Conservation (phyloP, 257 asterid genomes). For the Cinchona pubescens region DNA sequence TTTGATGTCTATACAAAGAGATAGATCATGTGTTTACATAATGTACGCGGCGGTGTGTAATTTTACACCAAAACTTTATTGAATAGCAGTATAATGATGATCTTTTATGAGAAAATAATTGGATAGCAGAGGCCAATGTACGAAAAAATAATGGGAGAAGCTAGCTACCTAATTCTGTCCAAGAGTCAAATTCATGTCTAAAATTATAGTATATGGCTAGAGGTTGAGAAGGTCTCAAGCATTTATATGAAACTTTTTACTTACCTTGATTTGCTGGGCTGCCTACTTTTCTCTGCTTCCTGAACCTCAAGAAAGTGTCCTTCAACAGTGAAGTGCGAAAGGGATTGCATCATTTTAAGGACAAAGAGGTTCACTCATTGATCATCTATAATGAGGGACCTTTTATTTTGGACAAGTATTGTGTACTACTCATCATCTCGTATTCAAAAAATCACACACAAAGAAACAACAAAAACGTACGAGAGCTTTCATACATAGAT, state of each 20-base stretch:
- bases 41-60: background rate
- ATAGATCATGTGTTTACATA: background rate
- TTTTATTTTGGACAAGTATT: background rate
- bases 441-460: background rate
- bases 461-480: too few relatives aligned
- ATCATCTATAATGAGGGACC: background rate
- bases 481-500: background rate
- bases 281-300: background rate
- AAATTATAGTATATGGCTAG: background rate
- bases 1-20: too few relatives aligned
- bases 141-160: background rate
- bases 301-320: background rate
- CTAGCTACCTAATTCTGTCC: too few relatives aligned
- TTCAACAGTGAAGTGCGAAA: background rate
- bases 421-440: background rate
- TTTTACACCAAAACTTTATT: background rate
- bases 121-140: constrained; percentile 2
- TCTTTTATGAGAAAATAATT: background rate
- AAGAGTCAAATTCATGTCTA: background rate
- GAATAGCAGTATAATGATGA: background rate
- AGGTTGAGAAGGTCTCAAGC: background rate
- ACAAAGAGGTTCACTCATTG: background rate
- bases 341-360: background rate
- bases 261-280: too few relatives aligned
- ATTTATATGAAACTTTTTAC: background rate